Evolutionary conservation across 2,329 filamentous ascomycete genomes (phyloP).

Genomic region (Trichoderma aggressivum): DNA sequence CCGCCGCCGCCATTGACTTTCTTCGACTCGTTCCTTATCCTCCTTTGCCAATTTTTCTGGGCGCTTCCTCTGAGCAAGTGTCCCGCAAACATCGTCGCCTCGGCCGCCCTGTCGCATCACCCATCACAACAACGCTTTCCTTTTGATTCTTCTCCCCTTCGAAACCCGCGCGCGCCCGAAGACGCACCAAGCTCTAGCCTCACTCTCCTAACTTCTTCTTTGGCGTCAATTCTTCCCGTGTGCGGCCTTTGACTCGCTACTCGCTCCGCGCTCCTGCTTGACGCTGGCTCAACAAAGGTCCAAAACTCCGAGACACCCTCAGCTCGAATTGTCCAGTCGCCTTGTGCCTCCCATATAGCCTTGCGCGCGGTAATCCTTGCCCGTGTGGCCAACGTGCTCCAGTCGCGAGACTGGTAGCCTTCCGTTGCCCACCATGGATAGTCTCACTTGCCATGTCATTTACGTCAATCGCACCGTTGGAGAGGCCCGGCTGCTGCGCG

Average conservation of each 20-base stretch:
- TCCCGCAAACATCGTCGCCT: conserved; percentile 10
- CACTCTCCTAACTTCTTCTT: not conserved
- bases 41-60: not conserved
- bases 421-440: conserved; percentile 54
- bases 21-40: conserved; percentile 17
- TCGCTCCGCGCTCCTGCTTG: not conserved
- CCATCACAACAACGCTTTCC: conserved; percentile 2
- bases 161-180: not conserved
- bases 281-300: not conserved
- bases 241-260: not conserved
- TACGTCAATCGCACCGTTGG: conserved; percentile 56
- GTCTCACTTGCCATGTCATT: conserved; percentile 55
- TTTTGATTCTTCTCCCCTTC: conserved; percentile 5
- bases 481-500: conserved; percentile 43
- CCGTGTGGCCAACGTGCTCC: conserved; percentile 53
- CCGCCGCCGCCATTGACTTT: conserved; percentile 13
- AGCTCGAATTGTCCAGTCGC: conserved; percentile 6
- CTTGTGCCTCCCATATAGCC: conserved; percentile 11
- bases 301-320: not conserved
- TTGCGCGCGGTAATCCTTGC: conserved; percentile 23
- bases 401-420: conserved; percentile 60
- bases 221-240: not conserved
- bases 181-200: not conserved
- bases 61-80: conserved; percentile 3
- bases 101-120: conserved; percentile 18